Evolutionary conservation across 2,329 filamentous ascomycete species (phyloP).

Genomic region (Arthrobotrys conoides): DNA sequence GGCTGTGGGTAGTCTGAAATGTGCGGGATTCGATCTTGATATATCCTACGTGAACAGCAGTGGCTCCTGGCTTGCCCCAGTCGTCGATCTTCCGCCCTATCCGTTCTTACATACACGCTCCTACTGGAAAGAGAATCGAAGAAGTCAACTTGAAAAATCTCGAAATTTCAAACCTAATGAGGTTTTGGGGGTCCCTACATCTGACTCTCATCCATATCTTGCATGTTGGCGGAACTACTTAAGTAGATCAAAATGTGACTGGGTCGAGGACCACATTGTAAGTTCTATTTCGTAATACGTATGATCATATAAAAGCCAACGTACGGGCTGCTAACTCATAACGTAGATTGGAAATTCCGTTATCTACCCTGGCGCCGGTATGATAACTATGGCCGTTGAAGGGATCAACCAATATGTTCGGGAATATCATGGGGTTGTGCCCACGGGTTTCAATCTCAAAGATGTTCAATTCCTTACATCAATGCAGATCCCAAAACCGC

Average conservation of each 20-base stretch:
- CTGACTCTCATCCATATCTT: slow-evolving; percentile 17
- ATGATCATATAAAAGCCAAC: too few species aligned
- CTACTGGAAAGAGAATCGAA: slow-evolving; percentile 36
- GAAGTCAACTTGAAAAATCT: slow-evolving; percentile 37
- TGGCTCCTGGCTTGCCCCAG: background rate
- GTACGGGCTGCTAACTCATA: background rate
- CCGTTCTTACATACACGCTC: slow-evolving; percentile 31
- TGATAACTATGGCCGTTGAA: slow-evolving; percentile 47
- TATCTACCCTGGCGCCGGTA: slow-evolving; percentile 38
- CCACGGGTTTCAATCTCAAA: slow-evolving; percentile 27
- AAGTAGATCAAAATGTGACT: slow-evolving; percentile 25
- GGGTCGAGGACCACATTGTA: slow-evolving; percentile 42
- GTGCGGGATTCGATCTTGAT: slow-evolving; percentile 23
- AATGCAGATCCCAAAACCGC: slow-evolving; percentile 34
- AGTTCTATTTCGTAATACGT: background rate
- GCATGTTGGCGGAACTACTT: slow-evolving; percentile 39
- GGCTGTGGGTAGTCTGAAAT: slow-evolving; percentile 26
- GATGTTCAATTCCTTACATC: slow-evolving; percentile 30
- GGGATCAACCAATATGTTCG: slow-evolving; percentile 34
- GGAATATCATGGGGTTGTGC: background rate
- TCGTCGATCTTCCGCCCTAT: slow-evolving; percentile 20
- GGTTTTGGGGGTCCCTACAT: slow-evolving; percentile 11
- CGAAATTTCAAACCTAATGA: slow-evolving; percentile 26
- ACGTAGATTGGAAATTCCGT: slow-evolving; percentile 28
- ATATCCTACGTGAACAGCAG: slow-evolving; percentile 6